Percentiles rank a stretch among this genome's conserved stretches.
These are phyloP conservation scores for Globisporangium solare DNA, from an alignment of 352 stramenopile genomes.

Conservation along the genomic window DNA sequence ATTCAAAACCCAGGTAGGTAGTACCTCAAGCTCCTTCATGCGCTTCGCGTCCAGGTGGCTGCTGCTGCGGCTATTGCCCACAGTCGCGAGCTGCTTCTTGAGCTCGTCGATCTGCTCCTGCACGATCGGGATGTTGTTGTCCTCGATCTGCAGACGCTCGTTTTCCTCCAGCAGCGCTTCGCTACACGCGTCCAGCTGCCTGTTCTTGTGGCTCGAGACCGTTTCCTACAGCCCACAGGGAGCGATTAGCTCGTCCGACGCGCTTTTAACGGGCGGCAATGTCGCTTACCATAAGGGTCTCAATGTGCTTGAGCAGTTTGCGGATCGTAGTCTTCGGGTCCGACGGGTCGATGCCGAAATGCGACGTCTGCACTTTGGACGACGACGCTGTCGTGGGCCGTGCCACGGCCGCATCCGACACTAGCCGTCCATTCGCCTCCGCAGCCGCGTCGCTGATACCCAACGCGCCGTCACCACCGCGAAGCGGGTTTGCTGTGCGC, in stretches of 20 bases:
- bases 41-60: conserved; percentile 19
- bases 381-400: conserved; percentile 20
- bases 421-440: not conserved
- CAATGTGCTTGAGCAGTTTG: conserved; percentile 82
- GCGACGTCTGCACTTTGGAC: conserved; percentile 31
- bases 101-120: conserved; percentile 61
- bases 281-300: conserved; percentile 58
- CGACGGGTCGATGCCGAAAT: conserved; percentile 70
- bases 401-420: not conserved
- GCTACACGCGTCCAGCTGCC: conserved; percentile 41
- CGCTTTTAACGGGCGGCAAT: not conserved
- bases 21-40: conserved; percentile 42
- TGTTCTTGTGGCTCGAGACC: conserved; percentile 49
- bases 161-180: conserved; percentile 57
- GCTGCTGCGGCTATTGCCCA: not conserved
- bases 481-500: conserved; percentile 40
- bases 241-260: not conserved
- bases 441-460: not conserved
- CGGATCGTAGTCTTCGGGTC: conserved; percentile 78
- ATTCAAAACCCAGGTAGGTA: no score
- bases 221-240: conserved; percentile 30
- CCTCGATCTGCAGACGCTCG: conserved; percentile 62
- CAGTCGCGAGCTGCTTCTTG: conserved; percentile 42
- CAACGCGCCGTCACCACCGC: not conserved
- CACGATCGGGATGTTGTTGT: conserved; percentile 84